Evolutionary conservation across 139 green algal species (phyloP), one percentile per base, ranked within the genome.

Genomic region (Zygnema circumcarinatum): DNA sequence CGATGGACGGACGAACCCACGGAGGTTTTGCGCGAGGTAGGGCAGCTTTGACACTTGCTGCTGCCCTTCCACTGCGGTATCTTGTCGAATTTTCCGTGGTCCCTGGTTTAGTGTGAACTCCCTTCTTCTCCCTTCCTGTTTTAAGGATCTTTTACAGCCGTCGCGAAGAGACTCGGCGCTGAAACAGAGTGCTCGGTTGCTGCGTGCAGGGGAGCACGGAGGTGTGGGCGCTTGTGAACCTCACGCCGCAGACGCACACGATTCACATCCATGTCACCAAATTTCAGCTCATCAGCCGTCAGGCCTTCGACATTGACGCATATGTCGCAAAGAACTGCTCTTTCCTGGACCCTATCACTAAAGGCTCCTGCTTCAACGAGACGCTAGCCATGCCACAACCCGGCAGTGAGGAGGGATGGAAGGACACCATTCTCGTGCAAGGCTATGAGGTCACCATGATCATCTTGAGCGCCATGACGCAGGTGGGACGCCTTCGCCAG

Each of bases 201-300:
- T n/a, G n/a, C 16, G 7, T 62, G 47, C 75, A 85, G 39, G 79
- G 79, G 16, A 29, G 33, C 22, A 85, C 40, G 0, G 83, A 88
- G 39, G 29, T 88, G 0, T 88, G 83, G 83, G 32, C 38, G 22
- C 2, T 88, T 2, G 81, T 88, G 41, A 88, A 88, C 42, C 41
- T 88, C 38, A 47, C 72, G 0, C 42, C 72, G 22, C 73, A 88
- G 42, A 39, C 73, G 1, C 83, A 88, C 69, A 53, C 83, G 2
- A 84, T 88, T 62, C 83, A 88, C 32, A 29, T 88, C 31, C 83
- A 88, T 62, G 47, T 88, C 16, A 29, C n/a, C 2, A 53, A 85
- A 22, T 74, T 76, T 22, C 81, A 56, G 40, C 40, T 87, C 20
- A 2, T 87, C 32, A 82, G 32, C 81, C 81, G 81, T 36, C 33